These are phyloP conservation scores for Physaria fendleri DNA, from an alignment of 345 rosid genomes.

Conservation along the genomic window DNA sequence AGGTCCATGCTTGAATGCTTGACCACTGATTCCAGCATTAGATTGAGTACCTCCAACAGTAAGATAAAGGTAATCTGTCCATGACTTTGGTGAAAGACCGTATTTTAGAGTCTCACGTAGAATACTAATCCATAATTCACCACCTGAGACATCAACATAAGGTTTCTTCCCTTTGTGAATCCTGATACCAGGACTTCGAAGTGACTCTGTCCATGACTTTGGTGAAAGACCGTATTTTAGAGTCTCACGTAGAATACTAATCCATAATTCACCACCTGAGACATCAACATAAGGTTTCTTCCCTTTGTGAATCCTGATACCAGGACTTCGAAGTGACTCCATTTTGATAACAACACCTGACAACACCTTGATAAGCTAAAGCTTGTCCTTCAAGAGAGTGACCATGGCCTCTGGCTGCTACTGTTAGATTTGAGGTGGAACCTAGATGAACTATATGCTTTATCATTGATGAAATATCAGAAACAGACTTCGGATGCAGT, in stretches of 20 bases:
- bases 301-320: constrained; percentile 40
- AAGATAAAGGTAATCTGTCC: constrained; percentile 97
- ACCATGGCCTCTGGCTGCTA: constrained; percentile 92
- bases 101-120: constrained; percentile 69
- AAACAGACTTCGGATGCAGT: constrained; percentile 71
- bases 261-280: constrained; percentile 91
- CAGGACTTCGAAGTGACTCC: constrained; percentile 52
- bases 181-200: constrained; percentile 31
- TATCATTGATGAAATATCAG: constrained; percentile 61
- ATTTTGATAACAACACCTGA: constrained; percentile 80
- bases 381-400: constrained; percentile 97
- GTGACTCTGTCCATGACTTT: constrained; percentile 97
- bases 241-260: constrained; percentile 69
- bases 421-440: constrained; percentile 55
- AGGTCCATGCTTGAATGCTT: constrained; percentile 85
- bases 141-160: constrained; percentile 83
- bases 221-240: constrained; percentile 77
- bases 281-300: constrained; percentile 67
- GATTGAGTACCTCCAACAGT: constrained; percentile 90
- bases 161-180: constrained; percentile 44
- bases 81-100: constrained; percentile 83
- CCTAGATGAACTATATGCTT: constrained; percentile 53
- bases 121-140: constrained; percentile 83
- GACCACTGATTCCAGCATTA: constrained; percentile 93
- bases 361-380: constrained; percentile 72